Percentiles rank a stretch among this genome's conserved stretches.
Evolutionary conservation across 257 asterid species (phyloP).

Genomic region (Echium plantagineum): DNA sequence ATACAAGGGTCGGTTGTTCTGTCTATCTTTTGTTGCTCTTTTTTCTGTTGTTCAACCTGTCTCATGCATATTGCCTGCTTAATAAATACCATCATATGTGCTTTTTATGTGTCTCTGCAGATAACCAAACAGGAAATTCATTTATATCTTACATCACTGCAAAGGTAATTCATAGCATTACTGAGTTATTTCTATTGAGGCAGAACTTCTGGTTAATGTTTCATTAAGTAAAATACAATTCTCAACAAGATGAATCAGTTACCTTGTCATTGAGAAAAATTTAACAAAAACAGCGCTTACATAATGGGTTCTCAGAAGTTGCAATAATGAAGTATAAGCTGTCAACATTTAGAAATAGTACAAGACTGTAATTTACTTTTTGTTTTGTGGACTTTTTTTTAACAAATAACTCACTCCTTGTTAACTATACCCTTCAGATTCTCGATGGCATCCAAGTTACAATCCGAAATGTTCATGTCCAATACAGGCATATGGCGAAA

Average conservation of each 20-base stretch:
- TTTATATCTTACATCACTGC: slow-evolving; percentile 83
- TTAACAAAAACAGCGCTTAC: no score
- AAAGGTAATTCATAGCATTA: slow-evolving; percentile 34
- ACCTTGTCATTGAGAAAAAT: no score
- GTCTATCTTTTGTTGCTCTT: no score
- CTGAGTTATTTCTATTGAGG: no score
- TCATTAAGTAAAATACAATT: no score
- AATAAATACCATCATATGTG: no score
- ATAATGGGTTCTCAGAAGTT: no score
- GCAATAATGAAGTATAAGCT: background rate
- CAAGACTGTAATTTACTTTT: background rate
- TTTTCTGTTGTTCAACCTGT: no score
- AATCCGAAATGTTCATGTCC: slow-evolving; percentile 69
- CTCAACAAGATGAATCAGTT: no score
- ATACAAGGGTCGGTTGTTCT: no score
- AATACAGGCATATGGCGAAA: slow-evolving; percentile 40
- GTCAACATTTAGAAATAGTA: background rate
- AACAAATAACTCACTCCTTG: background rate
- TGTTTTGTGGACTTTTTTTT: slow-evolving; percentile 10
- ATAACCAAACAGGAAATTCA: slow-evolving; percentile 81
- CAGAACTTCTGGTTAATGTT: no score
- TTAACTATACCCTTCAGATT: slow-evolving; percentile 32
- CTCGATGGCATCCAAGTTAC: slow-evolving; percentile 94
- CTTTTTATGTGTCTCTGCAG: slow-evolving; percentile 35
- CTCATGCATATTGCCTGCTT: no score